phyloP scores from a whole-genome alignment of 2,329 filamentous ascomycete species.

The Tolypocladium pustulatum region DNA sequence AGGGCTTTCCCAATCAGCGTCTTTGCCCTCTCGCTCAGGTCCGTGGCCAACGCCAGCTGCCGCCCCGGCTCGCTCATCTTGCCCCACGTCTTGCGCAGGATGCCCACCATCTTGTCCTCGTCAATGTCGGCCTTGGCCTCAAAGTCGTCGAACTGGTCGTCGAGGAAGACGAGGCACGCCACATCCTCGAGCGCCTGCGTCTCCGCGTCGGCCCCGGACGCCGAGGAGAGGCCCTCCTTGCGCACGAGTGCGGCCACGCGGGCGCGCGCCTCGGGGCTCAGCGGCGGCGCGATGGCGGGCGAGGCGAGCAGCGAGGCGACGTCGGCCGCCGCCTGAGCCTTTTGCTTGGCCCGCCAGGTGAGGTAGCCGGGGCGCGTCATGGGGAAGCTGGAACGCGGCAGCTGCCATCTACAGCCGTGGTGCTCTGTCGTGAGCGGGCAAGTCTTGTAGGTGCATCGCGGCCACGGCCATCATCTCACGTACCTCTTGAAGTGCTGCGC shows the following conservation, averaged over 20 bases:
- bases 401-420: slow-evolving; percentile 52
- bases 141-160: slow-evolving; percentile 78
- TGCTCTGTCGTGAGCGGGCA: not conserved
- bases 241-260: slow-evolving; percentile 62
- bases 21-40: slow-evolving; percentile 52
- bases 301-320: slow-evolving; percentile 44
- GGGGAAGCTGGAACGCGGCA: slow-evolving; percentile 63
- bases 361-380: slow-evolving; percentile 68
- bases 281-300: slow-evolving; percentile 22
- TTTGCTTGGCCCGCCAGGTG: slow-evolving; percentile 66
- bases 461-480: not conserved
- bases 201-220: slow-evolving; percentile 40
- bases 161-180: slow-evolving; percentile 77
- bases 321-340: slow-evolving; percentile 48
- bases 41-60: slow-evolving; percentile 54
- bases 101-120: slow-evolving; percentile 65
- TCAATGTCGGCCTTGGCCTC: slow-evolving; percentile 54
- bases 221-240: slow-evolving; percentile 59
- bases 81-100: slow-evolving; percentile 63
- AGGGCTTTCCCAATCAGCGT: slow-evolving; percentile 55
- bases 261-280: slow-evolving; percentile 40
- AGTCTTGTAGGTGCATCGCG: too few relatives aligned
- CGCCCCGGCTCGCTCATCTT: slow-evolving; percentile 60
- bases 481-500: slow-evolving; percentile 73
- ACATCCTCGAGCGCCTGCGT: slow-evolving; percentile 75